Base-by-base conservation (phyloP, 495 filamentous ascomycete genomes). In the Penicillium simplicissimum region DNA sequence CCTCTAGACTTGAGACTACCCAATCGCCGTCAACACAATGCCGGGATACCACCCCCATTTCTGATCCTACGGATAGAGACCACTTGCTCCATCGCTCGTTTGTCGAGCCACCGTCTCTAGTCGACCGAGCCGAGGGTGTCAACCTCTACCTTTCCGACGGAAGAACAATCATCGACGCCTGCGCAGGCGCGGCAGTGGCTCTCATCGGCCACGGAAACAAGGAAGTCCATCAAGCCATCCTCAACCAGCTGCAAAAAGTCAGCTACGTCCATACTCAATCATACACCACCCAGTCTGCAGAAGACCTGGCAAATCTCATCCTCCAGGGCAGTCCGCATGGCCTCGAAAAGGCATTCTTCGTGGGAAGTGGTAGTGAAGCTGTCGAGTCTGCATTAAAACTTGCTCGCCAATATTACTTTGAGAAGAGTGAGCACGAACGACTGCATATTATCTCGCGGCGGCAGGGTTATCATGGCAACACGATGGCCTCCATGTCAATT, bases 231-330 rank as follows among this genome's bases (percentile, higher is more conserved):
- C 45, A 49, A 49, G 45, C 45, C 23, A 49, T 49, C 45, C 8
- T 49, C 21, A 49, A 49, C 23, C 45, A 49, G 23, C 25, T 49
- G 6, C 45, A 49, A 31, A 49, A 49, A 31, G 45, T 49, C 45
- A 28, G 45, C 45, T 49, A 49, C 4, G 45, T 49, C 7, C 45
- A 49, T 49, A 49, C 45, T 8, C 45, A 49, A 13, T 49, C 45
- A 31, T 49, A 49, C 11, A 49, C 45, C 13, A 49, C 45, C 23
- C 10, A 49, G 23, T n/a, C 45, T 13, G 45, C 45, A 23, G 45
- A 49, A n/a, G 45, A 49, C 13, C 45, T 49, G 9, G 45, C 45
- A 49, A 49, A 31, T 49, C 45, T 49, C 45, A 49, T 28, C 25
- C 45, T 49, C 3, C 45, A 1, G 31, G 45, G 45, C 6, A 49